Percentiles rank a stretch among this genome's conserved stretches.
phyloP scores from a whole-genome alignment of 345 rosid genomes.

The Linum tenue region DNA sequence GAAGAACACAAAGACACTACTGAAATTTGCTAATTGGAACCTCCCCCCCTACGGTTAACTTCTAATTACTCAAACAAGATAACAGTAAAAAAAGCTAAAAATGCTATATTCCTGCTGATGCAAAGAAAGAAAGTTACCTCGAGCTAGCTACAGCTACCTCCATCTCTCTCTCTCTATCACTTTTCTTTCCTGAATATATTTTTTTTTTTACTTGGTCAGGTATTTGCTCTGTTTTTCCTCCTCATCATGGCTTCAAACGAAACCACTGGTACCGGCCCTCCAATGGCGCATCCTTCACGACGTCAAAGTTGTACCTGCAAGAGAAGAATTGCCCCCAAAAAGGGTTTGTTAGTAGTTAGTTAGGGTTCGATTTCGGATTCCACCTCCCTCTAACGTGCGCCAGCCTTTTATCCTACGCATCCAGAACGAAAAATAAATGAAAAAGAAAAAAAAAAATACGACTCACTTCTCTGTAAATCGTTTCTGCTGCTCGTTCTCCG shows the following conservation, averaged over 20 bases:
- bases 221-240: no score
- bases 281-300: slow-evolving; percentile 54
- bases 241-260: slow-evolving; percentile 28
- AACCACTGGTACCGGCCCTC: slow-evolving; percentile 68
- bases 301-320: slow-evolving; percentile 68
- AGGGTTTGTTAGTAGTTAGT: slow-evolving; percentile 34
- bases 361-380: slow-evolving; percentile 4
- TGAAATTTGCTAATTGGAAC: no score
- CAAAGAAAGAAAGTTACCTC: slow-evolving; percentile 9
- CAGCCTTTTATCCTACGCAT: no score
- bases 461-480: no score
- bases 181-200: no score
- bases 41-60: background rate
- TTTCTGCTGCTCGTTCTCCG: no score
- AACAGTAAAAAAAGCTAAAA: slow-evolving; percentile 4
- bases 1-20: no score
- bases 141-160: slow-evolving; percentile 9
- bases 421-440: no score
- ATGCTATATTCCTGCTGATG: background rate
- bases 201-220: background rate
- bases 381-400: no score
- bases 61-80: slow-evolving; percentile 1
- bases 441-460: no score
- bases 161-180: background rate
- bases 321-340: background rate